A percentile compares a stretch with the other conserved stretches of the same genome.
Conservation (phyloP, 164 flowering plant species). For the Taxillus chinensis region DNA sequence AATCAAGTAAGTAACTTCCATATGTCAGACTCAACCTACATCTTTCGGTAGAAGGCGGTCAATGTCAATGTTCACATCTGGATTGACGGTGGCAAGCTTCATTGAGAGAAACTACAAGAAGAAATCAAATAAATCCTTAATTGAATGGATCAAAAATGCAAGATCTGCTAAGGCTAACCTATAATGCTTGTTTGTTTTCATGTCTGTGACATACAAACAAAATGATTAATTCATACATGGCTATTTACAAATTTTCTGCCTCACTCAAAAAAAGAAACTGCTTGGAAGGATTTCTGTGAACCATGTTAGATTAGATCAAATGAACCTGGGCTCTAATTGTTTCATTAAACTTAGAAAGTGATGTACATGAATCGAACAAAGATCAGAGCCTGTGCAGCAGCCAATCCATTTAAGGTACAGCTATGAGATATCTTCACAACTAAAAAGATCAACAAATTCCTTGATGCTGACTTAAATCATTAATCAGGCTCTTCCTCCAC, state of each 20-base stretch:
- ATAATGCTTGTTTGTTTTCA: background rate
- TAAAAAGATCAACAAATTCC: too few species aligned
- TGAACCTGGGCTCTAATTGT: too few species aligned
- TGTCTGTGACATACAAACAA: background rate
- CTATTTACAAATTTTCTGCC: background rate
- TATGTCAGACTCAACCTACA: slow-evolving; percentile 32
- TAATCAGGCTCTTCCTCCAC: too few species aligned
- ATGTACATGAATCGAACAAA: too few species aligned
- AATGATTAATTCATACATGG: background rate
- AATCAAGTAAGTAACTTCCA: background rate
- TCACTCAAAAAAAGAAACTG: too few species aligned
- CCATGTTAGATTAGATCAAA: too few species aligned
- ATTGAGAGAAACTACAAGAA: slow-evolving; percentile 72
- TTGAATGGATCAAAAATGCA: background rate
- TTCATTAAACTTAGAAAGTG: too few species aligned
- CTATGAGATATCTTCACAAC: too few species aligned
- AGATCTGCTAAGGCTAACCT: background rate
- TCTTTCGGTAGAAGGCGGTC: slow-evolving; percentile 74
- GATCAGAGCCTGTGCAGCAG: too few species aligned
- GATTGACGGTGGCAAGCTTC: slow-evolving; percentile 93
- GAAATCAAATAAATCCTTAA: background rate
- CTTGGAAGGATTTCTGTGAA: too few species aligned
- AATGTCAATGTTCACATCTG: slow-evolving; percentile 63
- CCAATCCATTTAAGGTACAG: too few species aligned
- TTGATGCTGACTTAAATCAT: too few species aligned